Conservation (phyloP, 768 basidiomycete genomes). For the Pleurotus ostreatus region DNA sequence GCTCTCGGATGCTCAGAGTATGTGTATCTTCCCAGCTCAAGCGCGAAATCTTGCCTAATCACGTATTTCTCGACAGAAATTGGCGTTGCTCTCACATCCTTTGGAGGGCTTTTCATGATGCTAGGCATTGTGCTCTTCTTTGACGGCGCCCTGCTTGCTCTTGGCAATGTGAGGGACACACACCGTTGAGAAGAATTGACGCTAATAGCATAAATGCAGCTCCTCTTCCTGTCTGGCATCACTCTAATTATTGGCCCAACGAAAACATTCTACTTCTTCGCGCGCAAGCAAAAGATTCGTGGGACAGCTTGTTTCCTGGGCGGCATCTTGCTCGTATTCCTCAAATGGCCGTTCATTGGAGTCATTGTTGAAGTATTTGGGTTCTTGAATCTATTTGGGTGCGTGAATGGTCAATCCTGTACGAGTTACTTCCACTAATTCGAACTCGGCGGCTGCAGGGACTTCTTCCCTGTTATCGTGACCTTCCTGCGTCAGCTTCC, state of each 20-base stretch:
- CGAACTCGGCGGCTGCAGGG: slow-evolving; percentile 45
- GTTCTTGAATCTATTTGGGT: slow-evolving; percentile 98
- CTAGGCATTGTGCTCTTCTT: slow-evolving; percentile 96
- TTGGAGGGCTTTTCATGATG: slow-evolving; percentile 94
- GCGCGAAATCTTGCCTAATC: slow-evolving; percentile 8
- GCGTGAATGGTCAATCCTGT: slow-evolving; percentile 15
- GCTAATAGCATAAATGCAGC: slow-evolving; percentile 40
- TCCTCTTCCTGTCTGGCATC: slow-evolving; percentile 91
- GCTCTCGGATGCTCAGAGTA: slow-evolving; percentile 66
- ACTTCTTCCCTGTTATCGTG: slow-evolving; percentile 98
- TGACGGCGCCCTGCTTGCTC: slow-evolving; percentile 89
- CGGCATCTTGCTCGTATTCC: slow-evolving; percentile 88
- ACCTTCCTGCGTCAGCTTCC: slow-evolving; percentile 96
- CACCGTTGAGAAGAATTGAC: not conserved
- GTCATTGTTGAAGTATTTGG: slow-evolving; percentile 94
- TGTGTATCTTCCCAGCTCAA: not conserved
- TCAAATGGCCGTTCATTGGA: slow-evolving; percentile 94
- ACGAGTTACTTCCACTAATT: not conserved
- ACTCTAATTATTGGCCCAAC: slow-evolving; percentile 96
- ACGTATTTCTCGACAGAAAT: slow-evolving; percentile 58
- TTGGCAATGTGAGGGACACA: slow-evolving; percentile 75
- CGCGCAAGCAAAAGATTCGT: slow-evolving; percentile 89
- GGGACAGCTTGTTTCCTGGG: slow-evolving; percentile 87
- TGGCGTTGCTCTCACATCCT: slow-evolving; percentile 93
- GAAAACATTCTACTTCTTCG: slow-evolving; percentile 98